phyloP scores from a whole-genome alignment of 1,139 yeast species.

The Yamadazyma aaseri region DNA sequence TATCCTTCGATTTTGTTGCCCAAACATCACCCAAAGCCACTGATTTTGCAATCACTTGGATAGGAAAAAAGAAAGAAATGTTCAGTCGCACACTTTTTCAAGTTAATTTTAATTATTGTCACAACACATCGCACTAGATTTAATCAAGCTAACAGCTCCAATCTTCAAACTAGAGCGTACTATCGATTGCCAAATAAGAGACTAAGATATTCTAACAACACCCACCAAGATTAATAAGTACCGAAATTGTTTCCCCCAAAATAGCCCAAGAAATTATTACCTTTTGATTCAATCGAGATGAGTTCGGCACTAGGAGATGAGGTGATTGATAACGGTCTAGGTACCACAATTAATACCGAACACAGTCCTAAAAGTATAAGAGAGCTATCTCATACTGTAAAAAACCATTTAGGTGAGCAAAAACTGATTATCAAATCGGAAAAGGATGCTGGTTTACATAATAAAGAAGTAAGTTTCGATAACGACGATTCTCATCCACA shows the following conservation, averaged over 20 bases:
- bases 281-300: constrained; percentile 7
- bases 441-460: not conserved
- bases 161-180: not conserved
- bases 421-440: constrained; percentile 1
- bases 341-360: no score
- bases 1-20: no score
- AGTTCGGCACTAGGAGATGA: constrained; percentile 18
- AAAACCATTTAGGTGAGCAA: not conserved
- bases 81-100: constrained; percentile 1
- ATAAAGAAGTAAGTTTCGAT: constrained; percentile 3
- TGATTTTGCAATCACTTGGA: constrained; percentile 3
- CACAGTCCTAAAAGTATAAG: no score
- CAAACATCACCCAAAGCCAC: not conserved
- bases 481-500: constrained; percentile 6
- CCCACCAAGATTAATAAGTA: not conserved
- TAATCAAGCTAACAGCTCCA: not conserved
- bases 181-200: not conserved
- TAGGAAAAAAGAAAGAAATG: not conserved
- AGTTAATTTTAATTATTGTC: constrained; percentile 1
- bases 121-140: constrained; percentile 3
- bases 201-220: not conserved
- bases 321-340: constrained; percentile 13
- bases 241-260: not conserved
- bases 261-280: not conserved
- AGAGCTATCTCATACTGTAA: no score